A percentile compares a stretch with the other conserved stretches of the same genome.
Evolutionary conservation across 768 basidiomycete species (phyloP).

Genomic region (Leccinum disarticulatum): DNA sequence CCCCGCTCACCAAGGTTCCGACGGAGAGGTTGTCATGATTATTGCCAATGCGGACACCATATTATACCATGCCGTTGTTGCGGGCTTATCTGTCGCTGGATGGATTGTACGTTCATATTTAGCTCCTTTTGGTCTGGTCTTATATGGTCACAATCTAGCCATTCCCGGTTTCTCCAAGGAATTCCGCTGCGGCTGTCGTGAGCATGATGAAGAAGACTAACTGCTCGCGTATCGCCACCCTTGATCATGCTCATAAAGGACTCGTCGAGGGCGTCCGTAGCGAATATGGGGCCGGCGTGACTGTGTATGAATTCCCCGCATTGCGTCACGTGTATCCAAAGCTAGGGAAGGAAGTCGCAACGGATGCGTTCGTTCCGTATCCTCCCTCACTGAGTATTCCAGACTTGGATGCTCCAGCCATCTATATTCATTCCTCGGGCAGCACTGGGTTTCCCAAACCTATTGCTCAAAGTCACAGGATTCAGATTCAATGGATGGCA

Average conservation of each 20-base stretch:
- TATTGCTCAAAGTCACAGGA: conserved; percentile 36
- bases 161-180: conserved; percentile 42
- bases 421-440: conserved; percentile 52
- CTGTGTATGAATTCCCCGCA: conserved; percentile 20
- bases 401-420: conserved; percentile 36
- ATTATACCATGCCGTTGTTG: conserved; percentile 33
- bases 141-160: conserved; percentile 16
- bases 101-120: conserved; percentile 28
- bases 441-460: conserved; percentile 53
- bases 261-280: conserved; percentile 14
- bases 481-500: conserved; percentile 34
- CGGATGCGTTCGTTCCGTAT: conserved; percentile 22
- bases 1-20: conserved; percentile 30
- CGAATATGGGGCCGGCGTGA: not conserved
- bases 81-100: conserved; percentile 41
- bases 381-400: conserved; percentile 10
- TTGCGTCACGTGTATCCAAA: conserved; percentile 39
- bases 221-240: conserved; percentile 22
- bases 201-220: conserved; percentile 24
- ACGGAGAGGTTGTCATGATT: conserved; percentile 22
- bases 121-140: conserved; percentile 26
- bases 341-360: conserved; percentile 33
- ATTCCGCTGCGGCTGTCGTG: conserved; percentile 41
- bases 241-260: conserved; percentile 16
- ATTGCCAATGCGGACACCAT: conserved; percentile 34